Base-by-base conservation (phyloP, 129 eudicot genomes). In the Pseudognaphalium luteoalbum region DNA sequence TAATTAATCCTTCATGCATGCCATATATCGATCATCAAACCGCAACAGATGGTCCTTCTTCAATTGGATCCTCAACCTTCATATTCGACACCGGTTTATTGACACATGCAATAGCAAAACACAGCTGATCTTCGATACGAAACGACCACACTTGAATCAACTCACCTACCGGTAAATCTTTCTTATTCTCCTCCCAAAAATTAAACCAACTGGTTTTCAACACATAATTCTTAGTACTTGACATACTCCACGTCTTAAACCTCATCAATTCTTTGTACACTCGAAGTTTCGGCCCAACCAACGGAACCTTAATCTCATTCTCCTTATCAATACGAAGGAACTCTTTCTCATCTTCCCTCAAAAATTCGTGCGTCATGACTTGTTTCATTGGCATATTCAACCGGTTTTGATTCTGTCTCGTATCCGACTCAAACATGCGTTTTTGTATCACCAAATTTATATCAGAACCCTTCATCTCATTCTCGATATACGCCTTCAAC, bases 91-190 rank as follows among this genome's bases (percentile, higher is more conserved):
- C 25, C 12, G 63, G 63, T 57, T 22, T 10, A 30, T 63, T 33
- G 3, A 63, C 68, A 66, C 51, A 34, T n/a, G 63, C 41, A n/a
- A 68, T 41, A 10, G 72, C 72, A 2, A 68, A 68, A 41, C 72
- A 39, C 32, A 68, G 2, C 57, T 41, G 56, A 12, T 41, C 9
- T 20, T 68, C 10, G 3, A 20, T 39, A 39, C 72, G 57, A 41
- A 68, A 68, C 20, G 72, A 41, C 72, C 72, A 68, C 72, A 68
- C 56, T 41, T 41, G 72, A 68, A 68, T 41, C 20, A 32, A 12
- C 20, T 29, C 22, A 0, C 16, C 20, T 25, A 1, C 15, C 72
- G 21, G 12, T 28, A 68, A 68, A 41, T n/a, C 2, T 3, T 20
- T 9, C n/a, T 37, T 20, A 17, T 68, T 20, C 21, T 42, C 57